Evolutionary conservation across 371 early-diverging fungal genomes (phyloP).

Genomic region (Blastocladiella emersonii): DNA sequence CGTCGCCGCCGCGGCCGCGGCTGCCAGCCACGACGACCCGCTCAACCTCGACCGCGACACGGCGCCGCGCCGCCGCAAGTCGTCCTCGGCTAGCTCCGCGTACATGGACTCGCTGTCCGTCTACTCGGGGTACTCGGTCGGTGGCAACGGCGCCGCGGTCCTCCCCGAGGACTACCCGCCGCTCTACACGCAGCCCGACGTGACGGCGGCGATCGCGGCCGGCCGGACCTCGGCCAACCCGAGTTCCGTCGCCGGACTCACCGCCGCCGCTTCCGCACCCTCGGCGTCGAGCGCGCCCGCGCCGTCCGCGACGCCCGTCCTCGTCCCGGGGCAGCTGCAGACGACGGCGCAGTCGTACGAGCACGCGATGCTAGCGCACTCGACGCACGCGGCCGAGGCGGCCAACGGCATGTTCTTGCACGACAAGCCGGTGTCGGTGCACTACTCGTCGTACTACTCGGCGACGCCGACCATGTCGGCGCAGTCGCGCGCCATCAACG

Average conservation of each 20-base stretch:
- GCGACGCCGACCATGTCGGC: slow-evolving; percentile 4
- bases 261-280: too few species aligned
- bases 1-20: neutral
- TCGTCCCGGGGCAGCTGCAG: neutral
- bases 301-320: neutral
- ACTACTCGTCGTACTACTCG: slow-evolving; percentile 1
- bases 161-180: slow-evolving; percentile 1
- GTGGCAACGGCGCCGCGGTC: neutral
- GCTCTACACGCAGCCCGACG: slow-evolving; percentile 4
- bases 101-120: neutral
- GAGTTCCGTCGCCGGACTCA: too few species aligned
- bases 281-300: too few species aligned
- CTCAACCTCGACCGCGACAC: neutral
- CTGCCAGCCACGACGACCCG: neutral
- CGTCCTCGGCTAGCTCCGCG: neutral
- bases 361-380: neutral
- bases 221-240: too few species aligned
- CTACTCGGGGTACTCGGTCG: slow-evolving; percentile 1
- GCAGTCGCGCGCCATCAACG: neutral
- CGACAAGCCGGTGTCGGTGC: neutral
- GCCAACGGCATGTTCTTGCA: neutral
- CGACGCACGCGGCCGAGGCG: neutral
- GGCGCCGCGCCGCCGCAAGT: neutral
- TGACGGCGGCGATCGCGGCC: neutral
- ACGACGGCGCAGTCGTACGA: neutral